Evolutionary conservation across 2,329 filamentous ascomycete species (phyloP).

Genomic region (Pseudocercospora eumusae): DNA sequence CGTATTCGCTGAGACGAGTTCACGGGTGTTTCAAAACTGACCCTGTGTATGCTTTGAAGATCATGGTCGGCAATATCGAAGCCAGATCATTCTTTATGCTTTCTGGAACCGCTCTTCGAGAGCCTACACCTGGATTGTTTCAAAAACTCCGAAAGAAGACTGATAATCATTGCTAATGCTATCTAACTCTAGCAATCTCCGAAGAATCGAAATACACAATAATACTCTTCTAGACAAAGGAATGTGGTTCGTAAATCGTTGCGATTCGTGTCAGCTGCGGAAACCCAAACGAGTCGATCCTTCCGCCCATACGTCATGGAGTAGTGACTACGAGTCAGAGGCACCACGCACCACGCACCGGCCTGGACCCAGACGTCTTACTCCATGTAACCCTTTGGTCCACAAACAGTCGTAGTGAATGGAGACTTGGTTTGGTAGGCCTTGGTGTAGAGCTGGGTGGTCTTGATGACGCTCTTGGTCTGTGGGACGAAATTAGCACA

Average conservation of each 20-base stretch:
- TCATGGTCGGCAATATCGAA: neutral
- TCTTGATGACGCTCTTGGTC: constrained; percentile 12
- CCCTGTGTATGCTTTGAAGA: neutral
- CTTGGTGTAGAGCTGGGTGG: constrained; percentile 9
- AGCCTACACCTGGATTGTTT: neutral
- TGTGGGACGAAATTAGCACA: neutral
- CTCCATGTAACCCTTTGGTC: constrained; percentile 17
- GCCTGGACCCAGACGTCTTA: constrained; percentile 1
- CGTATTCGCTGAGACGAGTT: neutral
- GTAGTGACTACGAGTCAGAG: neutral
- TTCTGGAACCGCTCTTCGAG: neutral
- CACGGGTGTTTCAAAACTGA: constrained; percentile 3
- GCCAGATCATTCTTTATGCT: neutral
- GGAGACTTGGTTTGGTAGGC: constrained; percentile 11
- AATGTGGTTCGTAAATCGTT: neutral
- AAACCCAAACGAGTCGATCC: constrained; percentile 3
- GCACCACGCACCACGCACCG: neutral
- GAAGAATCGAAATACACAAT: neutral
- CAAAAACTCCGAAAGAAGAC: neutral
- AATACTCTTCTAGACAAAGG: neutral
- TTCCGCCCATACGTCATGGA: neutral
- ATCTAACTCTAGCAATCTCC: neutral
- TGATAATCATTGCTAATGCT: neutral
- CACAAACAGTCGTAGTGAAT: constrained; percentile 16
- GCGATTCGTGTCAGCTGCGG: neutral